phyloP scores from a whole-genome alignment of 805 yeast genomes.

The Komagataella pseudopastoris region DNA sequence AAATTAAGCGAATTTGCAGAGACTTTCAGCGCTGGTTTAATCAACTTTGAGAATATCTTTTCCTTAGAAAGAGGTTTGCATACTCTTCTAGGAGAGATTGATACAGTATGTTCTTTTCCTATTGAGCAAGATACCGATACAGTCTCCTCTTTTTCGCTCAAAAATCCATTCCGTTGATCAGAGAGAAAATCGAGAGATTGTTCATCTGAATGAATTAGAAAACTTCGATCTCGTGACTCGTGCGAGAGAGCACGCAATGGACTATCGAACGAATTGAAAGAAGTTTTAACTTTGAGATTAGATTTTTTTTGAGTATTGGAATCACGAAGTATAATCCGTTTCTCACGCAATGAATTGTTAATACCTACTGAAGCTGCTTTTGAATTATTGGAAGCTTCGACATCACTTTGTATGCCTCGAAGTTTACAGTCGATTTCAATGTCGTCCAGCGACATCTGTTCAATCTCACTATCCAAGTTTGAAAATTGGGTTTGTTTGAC shows the following conservation, averaged over 20 bases:
- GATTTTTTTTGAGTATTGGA: not conserved
- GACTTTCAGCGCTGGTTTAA: not conserved
- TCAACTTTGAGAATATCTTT: not conserved
- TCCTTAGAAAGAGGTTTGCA: not conserved
- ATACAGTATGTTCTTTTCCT: not conserved
- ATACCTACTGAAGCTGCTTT: not conserved
- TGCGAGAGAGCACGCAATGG: not conserved
- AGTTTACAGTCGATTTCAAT: conserved; percentile 13
- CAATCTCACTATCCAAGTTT: conserved; percentile 13
- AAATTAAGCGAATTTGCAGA: conserved; percentile 20
- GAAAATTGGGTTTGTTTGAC: not conserved
- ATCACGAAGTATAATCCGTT: not conserved
- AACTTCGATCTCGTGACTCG: not conserved
- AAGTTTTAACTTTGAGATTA: not conserved
- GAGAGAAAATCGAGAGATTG: not conserved
- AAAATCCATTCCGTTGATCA: not conserved
- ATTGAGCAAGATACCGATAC: not conserved
- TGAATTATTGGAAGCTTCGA: not conserved
- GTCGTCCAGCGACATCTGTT: conserved; percentile 17
- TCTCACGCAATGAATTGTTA: not conserved
- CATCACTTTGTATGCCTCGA: not conserved
- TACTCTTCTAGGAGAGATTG: not conserved
- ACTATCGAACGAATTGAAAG: not conserved
- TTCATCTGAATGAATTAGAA: not conserved
- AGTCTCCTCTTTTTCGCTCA: not conserved